phyloP scores from a whole-genome alignment of 495 filamentous ascomycete genomes.

The Xylaria acuta region DNA sequence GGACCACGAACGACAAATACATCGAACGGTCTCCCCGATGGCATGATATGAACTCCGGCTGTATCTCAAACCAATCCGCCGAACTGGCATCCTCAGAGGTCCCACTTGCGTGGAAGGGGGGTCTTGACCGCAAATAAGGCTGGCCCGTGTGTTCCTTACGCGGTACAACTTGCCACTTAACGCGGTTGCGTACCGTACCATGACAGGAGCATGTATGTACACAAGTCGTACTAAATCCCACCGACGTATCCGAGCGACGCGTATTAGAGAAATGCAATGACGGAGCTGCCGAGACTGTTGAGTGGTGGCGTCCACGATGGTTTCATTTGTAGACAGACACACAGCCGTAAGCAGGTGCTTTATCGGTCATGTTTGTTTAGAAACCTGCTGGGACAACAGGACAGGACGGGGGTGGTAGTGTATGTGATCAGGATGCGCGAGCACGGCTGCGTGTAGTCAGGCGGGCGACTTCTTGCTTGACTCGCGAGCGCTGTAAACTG shows the following conservation, averaged over 20 bases:
- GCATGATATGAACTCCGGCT: conserved; percentile 10
- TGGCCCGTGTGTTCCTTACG: conserved; percentile 20
- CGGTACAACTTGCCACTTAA: conserved; percentile 13
- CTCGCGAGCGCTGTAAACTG: neutral
- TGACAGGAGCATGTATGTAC: neutral
- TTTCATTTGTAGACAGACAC: neutral
- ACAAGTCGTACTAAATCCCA: conserved; percentile 4
- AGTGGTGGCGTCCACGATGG: neutral
- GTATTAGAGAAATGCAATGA: neutral
- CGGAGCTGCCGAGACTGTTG: conserved; percentile 18
- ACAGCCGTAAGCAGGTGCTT: conserved; percentile 4
- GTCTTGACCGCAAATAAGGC: neutral
- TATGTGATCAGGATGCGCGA: neutral
- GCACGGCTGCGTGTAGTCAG: neutral
- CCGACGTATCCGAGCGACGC: conserved; percentile 18
- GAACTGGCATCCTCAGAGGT: neutral
- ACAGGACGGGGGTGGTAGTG: neutral
- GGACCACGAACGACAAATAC: conserved; percentile 13
- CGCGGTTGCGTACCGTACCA: conserved; percentile 8
- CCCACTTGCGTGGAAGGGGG: conserved; percentile 1
- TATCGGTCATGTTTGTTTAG: neutral
- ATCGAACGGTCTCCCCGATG: conserved; percentile 21
- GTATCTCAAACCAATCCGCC: conserved; percentile 2
- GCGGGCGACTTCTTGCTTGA: neutral
- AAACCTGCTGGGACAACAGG: neutral